A percentile compares a stretch with the other conserved stretches of the same genome.
Evolutionary conservation across 352 stramenopile species (phyloP).

Genomic region (Globisporangium nagaii): DNA sequence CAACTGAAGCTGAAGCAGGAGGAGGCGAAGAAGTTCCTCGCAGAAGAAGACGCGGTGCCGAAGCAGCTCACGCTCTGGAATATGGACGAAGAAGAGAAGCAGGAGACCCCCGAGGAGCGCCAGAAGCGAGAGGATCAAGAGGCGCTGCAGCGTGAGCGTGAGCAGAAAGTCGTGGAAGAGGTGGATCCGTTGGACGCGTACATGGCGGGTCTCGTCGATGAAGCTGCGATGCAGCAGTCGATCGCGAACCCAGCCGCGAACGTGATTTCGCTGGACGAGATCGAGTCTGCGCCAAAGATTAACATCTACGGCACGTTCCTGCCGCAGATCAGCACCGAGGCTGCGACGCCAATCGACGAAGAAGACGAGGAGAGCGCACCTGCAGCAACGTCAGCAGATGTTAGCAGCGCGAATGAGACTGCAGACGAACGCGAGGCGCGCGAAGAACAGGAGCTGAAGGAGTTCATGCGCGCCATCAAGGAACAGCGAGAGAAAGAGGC

Average conservation of each 20-base stretch:
- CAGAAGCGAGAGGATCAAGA: slow-evolving; percentile 44
- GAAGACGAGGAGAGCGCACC: background rate
- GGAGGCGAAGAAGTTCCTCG: slow-evolving; percentile 58
- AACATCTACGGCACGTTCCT: slow-evolving; percentile 87
- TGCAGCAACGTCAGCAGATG: background rate
- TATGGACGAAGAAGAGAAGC: slow-evolving; percentile 58
- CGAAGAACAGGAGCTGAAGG: slow-evolving; percentile 74
- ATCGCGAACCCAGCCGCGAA: slow-evolving; percentile 64
- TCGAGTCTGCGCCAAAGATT: slow-evolving; percentile 67
- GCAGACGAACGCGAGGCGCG: slow-evolving; percentile 60
- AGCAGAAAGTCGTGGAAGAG: slow-evolving; percentile 73
- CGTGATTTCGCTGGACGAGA: slow-evolving; percentile 82
- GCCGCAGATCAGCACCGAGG: slow-evolving; percentile 21
- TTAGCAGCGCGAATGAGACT: slow-evolving; percentile 29
- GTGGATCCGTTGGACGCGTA: slow-evolving; percentile 83
- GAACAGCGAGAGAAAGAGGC: slow-evolving; percentile 62
- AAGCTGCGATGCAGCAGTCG: slow-evolving; percentile 70
- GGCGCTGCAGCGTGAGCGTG: slow-evolving; percentile 41
- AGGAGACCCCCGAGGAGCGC: slow-evolving; percentile 44
- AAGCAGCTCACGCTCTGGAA: slow-evolving; percentile 60
- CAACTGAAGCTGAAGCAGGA: slow-evolving; percentile 56
- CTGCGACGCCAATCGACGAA: slow-evolving; percentile 10
- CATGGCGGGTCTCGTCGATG: slow-evolving; percentile 80
- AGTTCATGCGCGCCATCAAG: slow-evolving; percentile 85
- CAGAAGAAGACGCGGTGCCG: slow-evolving; percentile 62